These are phyloP conservation scores for Chamaecyparis obtusa DNA, from an alignment of 75 land plant genomes.

Conservation along the genomic window DNA sequence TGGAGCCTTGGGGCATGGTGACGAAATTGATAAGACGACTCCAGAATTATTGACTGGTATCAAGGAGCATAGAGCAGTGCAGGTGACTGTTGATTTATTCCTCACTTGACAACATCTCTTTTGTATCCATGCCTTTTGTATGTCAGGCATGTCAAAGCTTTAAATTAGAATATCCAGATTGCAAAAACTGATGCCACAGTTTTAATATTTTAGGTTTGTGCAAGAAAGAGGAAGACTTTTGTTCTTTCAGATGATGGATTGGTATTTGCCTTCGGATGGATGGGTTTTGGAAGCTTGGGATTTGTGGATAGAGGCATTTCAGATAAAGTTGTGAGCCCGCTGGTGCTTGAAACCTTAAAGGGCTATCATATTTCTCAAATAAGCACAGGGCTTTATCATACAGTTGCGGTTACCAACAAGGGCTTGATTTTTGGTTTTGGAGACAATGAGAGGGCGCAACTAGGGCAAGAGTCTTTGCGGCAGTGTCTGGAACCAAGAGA, in stretches of 20 bases:
- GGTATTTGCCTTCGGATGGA: constrained; percentile 87
- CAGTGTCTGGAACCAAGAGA: constrained; percentile 61
- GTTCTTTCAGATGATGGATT: constrained; percentile 67
- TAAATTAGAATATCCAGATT: constrained; percentile 1
- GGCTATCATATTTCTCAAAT: constrained; percentile 64
- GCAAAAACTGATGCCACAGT: neutral
- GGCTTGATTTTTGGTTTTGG: constrained; percentile 87
- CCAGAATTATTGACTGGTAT: constrained; percentile 57
- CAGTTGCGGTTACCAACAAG: constrained; percentile 51
- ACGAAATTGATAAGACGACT: constrained; percentile 67
- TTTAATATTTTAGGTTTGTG: constrained; percentile 64
- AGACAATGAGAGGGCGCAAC: constrained; percentile 79
- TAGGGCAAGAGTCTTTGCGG: constrained; percentile 57
- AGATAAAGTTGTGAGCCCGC: constrained; percentile 69
- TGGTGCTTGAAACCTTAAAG: constrained; percentile 46
- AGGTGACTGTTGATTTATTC: constrained; percentile 38
- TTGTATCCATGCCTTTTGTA: neutral
- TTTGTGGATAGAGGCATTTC: constrained; percentile 56
- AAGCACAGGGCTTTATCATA: constrained; percentile 85
- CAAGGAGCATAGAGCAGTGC: constrained; percentile 63
- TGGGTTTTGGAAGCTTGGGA: constrained; percentile 89
- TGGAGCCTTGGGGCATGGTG: constrained; percentile 94
- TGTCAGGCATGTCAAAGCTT: neutral
- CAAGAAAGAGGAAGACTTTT: constrained; percentile 84
- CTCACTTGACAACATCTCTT: neutral